Evolutionary conservation across 2,329 filamentous ascomycete species (phyloP).

Genomic region (Penicillium sp.): DNA sequence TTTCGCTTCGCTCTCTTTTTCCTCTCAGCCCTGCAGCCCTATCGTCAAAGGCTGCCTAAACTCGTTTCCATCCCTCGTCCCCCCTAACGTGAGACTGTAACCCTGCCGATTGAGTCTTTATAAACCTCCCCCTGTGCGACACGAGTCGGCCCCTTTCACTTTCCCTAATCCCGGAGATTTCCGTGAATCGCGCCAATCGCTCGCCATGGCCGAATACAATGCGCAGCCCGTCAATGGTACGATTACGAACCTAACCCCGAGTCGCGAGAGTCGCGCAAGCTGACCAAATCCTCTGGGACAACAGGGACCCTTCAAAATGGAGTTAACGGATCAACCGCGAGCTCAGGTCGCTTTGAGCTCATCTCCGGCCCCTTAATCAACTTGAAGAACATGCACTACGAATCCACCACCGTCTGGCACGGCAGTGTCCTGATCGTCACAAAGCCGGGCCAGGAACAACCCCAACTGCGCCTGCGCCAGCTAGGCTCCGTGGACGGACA

Average conservation of each 20-base stretch:
- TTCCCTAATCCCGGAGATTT: not conserved
- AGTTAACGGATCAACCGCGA: constrained; percentile 13
- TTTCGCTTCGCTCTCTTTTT: constrained; percentile 18
- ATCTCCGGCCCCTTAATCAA: constrained; percentile 53
- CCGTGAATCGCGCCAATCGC: constrained; percentile 8
- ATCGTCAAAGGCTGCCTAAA: constrained; percentile 11
- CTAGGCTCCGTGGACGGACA: constrained; percentile 33
- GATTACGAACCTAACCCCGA: not conserved
- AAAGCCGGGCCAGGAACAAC: constrained; percentile 66
- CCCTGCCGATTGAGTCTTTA: constrained; percentile 1
- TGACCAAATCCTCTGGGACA: constrained; percentile 4
- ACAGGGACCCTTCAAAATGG: constrained; percentile 26
- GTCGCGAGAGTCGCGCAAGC: not conserved
- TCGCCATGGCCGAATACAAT: constrained; percentile 20
- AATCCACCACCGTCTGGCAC: constrained; percentile 61
- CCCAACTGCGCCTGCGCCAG: constrained; percentile 56
- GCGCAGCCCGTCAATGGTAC: constrained; percentile 22
- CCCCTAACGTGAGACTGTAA: constrained; percentile 1
- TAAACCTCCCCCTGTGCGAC: not conserved
- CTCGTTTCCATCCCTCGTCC: constrained; percentile 4
- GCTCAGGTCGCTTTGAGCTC: constrained; percentile 38
- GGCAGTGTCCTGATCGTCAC: constrained; percentile 86
- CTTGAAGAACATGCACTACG: constrained; percentile 49
- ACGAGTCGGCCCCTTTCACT: constrained; percentile 3
- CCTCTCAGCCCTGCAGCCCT: constrained; percentile 29